These are phyloP conservation scores for Raddia distichophylla DNA, from an alignment of 176 grass and related monocot genomes.

Conservation along the genomic window DNA sequence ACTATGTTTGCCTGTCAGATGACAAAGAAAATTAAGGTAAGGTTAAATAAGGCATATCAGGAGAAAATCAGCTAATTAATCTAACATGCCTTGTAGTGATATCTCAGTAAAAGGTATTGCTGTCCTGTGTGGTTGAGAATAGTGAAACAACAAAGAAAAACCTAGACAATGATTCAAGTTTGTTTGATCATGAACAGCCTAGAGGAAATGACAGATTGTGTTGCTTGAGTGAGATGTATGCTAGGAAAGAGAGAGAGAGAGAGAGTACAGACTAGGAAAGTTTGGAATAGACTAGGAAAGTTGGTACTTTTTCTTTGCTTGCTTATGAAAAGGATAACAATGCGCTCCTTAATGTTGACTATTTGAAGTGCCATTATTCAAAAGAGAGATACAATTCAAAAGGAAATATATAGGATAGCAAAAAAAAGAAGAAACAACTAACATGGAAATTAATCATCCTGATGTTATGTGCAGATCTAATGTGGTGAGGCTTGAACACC, in stretches of 20 bases:
- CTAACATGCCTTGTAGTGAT: neutral
- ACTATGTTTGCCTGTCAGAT: conserved; percentile 74
- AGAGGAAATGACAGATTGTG: neutral
- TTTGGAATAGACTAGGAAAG: neutral
- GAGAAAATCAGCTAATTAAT: neutral
- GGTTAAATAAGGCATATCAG: neutral
- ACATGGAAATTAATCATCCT: too few species aligned
- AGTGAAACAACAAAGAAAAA: neutral
- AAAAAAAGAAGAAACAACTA: too few species aligned
- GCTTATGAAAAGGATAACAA: neutral
- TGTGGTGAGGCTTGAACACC: too few species aligned
- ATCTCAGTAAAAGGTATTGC: neutral
- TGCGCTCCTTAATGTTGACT: neutral
- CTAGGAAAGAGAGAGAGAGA: neutral
- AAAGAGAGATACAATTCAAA: neutral
- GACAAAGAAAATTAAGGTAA: neutral
- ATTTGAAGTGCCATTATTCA: neutral
- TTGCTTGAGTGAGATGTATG: neutral
- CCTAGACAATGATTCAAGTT: neutral
- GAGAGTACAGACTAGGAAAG: neutral
- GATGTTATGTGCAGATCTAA: too few species aligned
- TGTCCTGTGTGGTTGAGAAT: neutral
- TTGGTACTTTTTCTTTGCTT: neutral
- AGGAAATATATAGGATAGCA: neutral
- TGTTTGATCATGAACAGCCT: neutral